phyloP scores from a whole-genome alignment of 2,329 filamentous ascomycete genomes.

The Aspergillus sojae region DNA sequence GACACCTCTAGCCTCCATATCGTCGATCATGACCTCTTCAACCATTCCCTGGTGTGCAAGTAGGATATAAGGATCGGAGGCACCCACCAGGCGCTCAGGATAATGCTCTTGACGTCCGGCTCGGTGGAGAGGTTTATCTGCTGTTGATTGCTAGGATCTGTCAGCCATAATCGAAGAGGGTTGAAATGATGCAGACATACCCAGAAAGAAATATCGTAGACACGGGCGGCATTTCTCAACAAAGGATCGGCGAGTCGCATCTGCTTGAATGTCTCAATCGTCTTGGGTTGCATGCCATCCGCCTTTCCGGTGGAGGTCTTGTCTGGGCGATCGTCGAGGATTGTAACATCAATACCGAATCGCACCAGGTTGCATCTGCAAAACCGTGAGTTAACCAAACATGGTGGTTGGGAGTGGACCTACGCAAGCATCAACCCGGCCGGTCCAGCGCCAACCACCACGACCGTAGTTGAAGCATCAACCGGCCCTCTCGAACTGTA shows the following conservation, averaged over 20 bases:
- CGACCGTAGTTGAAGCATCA: neutral
- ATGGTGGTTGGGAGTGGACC: neutral
- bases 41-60: neutral
- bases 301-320: slow-evolving; percentile 69
- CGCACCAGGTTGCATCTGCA: neutral
- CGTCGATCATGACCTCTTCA: neutral
- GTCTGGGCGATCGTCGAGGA: slow-evolving; percentile 70
- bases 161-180: neutral
- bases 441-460: neutral
- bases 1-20: neutral
- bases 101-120: neutral
- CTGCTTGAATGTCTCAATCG: slow-evolving; percentile 75
- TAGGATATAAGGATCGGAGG: neutral
- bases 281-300: slow-evolving; percentile 76
- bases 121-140: neutral
- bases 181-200: fast-evolving
- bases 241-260: slow-evolving; percentile 72
- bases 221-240: slow-evolving; percentile 63
- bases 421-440: neutral
- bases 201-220: neutral
- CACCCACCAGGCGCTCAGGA: neutral
- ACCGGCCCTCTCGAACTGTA: neutral
- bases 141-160: neutral
- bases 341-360: slow-evolving; percentile 56
- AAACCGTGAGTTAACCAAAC: neutral